Evolutionary conservation across 208 protist species (phyloP), one percentile per base, ranked within the genome.

Genomic region (Wallacemonas collosoma): DNA sequence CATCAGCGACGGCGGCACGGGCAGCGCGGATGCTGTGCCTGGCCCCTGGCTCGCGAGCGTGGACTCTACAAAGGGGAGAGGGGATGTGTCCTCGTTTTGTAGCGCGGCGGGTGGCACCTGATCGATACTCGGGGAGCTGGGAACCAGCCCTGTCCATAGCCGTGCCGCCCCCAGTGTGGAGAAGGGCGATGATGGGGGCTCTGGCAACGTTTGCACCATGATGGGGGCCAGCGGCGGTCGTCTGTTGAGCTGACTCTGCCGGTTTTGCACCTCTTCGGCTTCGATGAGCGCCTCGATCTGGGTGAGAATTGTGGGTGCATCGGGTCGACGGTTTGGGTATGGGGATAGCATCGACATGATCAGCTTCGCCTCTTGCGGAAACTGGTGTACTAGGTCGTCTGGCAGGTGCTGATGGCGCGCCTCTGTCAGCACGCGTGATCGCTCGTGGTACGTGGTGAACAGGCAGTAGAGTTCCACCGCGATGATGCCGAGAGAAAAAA

Each of bases 401-500:
- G 83, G 82, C 45, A 93, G 65, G 8, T 77, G 68, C n/a, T 76
- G 72, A 0, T 81, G 55, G 4, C 84, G 81, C 2, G 86, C 88
- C 48, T 89, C 81, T 1, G 78, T 87, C 39, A 95, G 71, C 38
- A 91, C 82, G 3, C 62, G 75, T 26, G 90, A 82, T 17, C 91
- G 80, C 67, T 95, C 91, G 68, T 93, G 88, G 56, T 81, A 58
- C 35, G 91, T 95, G 6, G 67, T 78, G 74, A 95, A 95, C 9
- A 69, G 66, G 73, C 81, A 88, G 60, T 93, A 86, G 74, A 93
- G 80, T 80, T 95, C 91, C 57, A 95, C 82, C 1, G 83, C 88
- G 41, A 95, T 87, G 45, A 95, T 71, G 26, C 88, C 91, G 5
- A 95, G 70, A 11, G 88, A 93, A 72, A 86, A 95, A 66, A 95